These are phyloP conservation scores for Penicillium glabrum DNA, from an alignment of 2,329 filamentous ascomycete species.

Conservation along the genomic window DNA sequence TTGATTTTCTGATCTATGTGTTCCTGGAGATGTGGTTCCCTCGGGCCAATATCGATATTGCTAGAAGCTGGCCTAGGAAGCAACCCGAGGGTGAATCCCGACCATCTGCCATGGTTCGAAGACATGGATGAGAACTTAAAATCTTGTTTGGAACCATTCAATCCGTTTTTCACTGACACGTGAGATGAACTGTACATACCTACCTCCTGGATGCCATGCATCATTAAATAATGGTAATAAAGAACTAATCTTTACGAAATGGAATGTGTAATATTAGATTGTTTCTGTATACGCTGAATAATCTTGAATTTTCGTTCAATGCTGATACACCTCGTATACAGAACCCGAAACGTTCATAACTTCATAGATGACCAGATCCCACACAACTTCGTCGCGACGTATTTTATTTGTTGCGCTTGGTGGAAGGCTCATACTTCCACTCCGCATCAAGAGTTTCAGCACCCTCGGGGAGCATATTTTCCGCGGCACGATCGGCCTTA, in stretches of 20 bases:
- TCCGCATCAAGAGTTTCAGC: conserved; percentile 28
- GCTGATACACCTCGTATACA: no score
- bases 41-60: conserved; percentile 81
- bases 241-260: not conserved
- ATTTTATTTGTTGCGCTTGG: conserved; percentile 18
- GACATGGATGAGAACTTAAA: not conserved
- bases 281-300: not conserved
- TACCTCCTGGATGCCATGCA: not conserved
- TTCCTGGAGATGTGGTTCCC: conserved; percentile 87
- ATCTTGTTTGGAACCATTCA: not conserved
- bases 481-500: conserved; percentile 31
- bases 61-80: conserved; percentile 89
- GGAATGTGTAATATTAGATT: not conserved
- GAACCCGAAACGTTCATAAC: no score
- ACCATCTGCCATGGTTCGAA: conserved; percentile 1
- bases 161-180: not conserved
- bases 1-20: conserved; percentile 90
- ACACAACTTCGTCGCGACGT: not conserved
- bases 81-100: conserved; percentile 14
- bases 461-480: conserved; percentile 29
- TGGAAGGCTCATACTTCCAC: conserved; percentile 29
- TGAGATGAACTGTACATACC: not conserved
- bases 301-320: no score
- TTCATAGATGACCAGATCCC: not conserved
- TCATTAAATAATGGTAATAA: not conserved